Base-by-base conservation (phyloP, 352 stramenopile species). In the Pythium dissimile region DNA sequence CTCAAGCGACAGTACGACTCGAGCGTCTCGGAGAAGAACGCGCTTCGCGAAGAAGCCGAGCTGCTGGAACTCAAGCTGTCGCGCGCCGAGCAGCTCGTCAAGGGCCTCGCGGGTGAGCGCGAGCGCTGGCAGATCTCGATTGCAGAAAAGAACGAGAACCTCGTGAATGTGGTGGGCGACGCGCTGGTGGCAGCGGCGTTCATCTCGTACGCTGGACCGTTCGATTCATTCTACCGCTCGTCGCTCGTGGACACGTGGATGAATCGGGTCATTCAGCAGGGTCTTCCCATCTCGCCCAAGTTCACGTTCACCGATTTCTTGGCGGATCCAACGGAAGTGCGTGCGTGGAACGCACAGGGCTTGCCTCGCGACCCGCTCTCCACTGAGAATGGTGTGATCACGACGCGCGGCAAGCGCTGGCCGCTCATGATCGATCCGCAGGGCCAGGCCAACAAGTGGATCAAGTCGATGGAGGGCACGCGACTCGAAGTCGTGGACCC, bases 361-460 rank as follows among this genome's bases (percentile, higher is more conserved):
- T 61, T 98, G 1, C 95, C 95, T 0, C 87, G 81, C 7, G 95
- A 98, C 48, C 76, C 92, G 7, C 79, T 98, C 15, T 97, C 81
- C 4, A 98, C 93, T 1, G 96, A 98, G 54, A 98, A 98, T 46
- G 95, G 94, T 20, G 94, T 99, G 27, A 97, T 98, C 59, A 96
- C 96, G 20, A 98, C 91, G 3, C 76, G 89, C 31, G 89, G 92
- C 12, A 94, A 93, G 46, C 75, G 95, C 1, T 98, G 95, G 95
- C 95, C 95, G n/a, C 79, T 98, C 8, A 98, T 98, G 94, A 98
- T 98, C 47, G 95, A 98, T 43, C 95, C 95, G 16, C 92, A 98
- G 61, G 91, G 88, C 0, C 95, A 98, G 54, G 95, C 91, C 9
- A 99, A 98, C 64, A 97, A 97, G 55, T 98, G 95, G 95, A 97